These are phyloP conservation scores for Vaccinium darrowii DNA, from an alignment of 148 eudicot genomes.

Conservation along the genomic window DNA sequence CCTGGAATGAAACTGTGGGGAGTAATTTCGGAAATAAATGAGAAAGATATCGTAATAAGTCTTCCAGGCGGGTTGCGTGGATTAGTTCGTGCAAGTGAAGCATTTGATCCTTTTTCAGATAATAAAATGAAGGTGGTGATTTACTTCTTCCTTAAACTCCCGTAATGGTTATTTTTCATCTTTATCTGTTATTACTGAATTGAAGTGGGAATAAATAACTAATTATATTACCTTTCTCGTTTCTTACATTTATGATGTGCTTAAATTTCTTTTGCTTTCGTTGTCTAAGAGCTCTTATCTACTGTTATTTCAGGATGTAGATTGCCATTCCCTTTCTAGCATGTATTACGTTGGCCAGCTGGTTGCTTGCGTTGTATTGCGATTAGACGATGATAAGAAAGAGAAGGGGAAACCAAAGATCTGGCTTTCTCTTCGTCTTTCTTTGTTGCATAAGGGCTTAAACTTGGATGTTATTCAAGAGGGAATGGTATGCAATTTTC, in stretches of 20 bases:
- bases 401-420: slow-evolving; percentile 74
- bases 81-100: slow-evolving; percentile 80
- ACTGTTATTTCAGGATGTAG: slow-evolving; percentile 42
- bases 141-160: slow-evolving; percentile 8
- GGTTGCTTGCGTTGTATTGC: slow-evolving; percentile 75
- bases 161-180: background rate
- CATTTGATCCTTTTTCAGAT: slow-evolving; percentile 51
- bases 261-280: background rate
- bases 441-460: slow-evolving; percentile 75
- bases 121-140: slow-evolving; percentile 40
- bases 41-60: slow-evolving; percentile 82
- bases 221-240: background rate
- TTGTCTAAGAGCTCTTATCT: background rate
- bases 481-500: slow-evolving; percentile 73
- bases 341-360: slow-evolving; percentile 77
- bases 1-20: slow-evolving; percentile 98
- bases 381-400: slow-evolving; percentile 78
- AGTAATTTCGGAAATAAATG: slow-evolving; percentile 81
- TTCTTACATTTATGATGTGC: background rate
- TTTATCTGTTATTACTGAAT: background rate
- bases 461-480: slow-evolving; percentile 81
- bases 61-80: slow-evolving; percentile 98
- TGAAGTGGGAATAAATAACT: background rate
- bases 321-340: slow-evolving; percentile 52
- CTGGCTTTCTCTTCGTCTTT: slow-evolving; percentile 88